Base-by-base conservation (phyloP, 176 grass and related monocot genomes). In the Aegilops sharonensis region DNA sequence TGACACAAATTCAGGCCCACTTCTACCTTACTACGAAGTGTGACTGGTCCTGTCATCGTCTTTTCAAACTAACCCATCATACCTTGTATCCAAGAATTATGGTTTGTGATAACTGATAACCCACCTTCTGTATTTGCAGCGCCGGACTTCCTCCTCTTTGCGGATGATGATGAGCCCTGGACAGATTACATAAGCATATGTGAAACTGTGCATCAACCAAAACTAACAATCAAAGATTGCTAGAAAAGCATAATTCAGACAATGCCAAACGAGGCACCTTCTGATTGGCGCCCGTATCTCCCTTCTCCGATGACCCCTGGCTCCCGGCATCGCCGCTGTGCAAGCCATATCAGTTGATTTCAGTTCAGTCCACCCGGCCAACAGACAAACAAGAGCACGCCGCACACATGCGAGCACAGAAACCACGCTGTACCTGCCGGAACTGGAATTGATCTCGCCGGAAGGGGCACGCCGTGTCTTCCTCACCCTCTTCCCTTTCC, bases 121-220 rank as follows among this genome's bases (percentile, higher is more conserved):
- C 20, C 39, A 95, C 94, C 94, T 91, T 88, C 59, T 84, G n/a
- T 73, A 36, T 48, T 35, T 52, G 78, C 32, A 50, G 62, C 36
- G 12, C 42, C 37, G 61, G 66, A 85, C 63, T 92, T 95, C 75
- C 79, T 95, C 91, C 90, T 91, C 89, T 94, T 92, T 31, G 81
- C 70, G 62, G 90, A 82, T 61, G 94, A 85, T 30, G 85, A 87
- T 17, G 50, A 54, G 50, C 77, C 90, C 94, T 97, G 89, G 65
- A 34, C 29, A 85, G 80, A 92, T 75, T 31, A 20, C 14, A 36
- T 29, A 73, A 60, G 8, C 5, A 76, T 34, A 64, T 77, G 18
- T 59, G 56, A 59, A 21, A 59, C 21, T 1, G 20, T 87, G 23
- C 71, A 84, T 85, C 67, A 81, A 78, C 69, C 57, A 90, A 82